Percentiles rank a stretch among this genome's conserved stretches.
Evolutionary conservation across 2,329 filamentous ascomycete species (phyloP).

Genomic region (Colletotrichum eremochloae): DNA sequence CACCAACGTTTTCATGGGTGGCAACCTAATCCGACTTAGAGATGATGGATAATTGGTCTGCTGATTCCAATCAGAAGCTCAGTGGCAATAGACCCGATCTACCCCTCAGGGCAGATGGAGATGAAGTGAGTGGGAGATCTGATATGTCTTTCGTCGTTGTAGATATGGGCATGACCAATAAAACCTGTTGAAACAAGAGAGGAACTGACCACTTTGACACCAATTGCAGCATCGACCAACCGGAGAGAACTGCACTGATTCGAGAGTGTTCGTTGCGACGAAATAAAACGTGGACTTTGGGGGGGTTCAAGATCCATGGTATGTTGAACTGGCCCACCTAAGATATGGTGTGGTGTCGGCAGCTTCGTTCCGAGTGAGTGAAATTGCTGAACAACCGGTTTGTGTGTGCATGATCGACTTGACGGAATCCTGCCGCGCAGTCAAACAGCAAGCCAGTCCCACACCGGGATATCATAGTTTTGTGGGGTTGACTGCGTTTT

Average conservation of each 20-base stretch:
- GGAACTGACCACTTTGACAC: neutral
- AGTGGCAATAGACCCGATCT: neutral
- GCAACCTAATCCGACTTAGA: neutral
- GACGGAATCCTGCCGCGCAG: neutral
- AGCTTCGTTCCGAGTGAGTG: neutral
- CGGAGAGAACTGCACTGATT: neutral
- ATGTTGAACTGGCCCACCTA: neutral
- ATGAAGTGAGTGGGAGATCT: neutral
- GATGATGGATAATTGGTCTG: neutral
- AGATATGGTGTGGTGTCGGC: neutral
- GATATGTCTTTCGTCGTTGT: neutral
- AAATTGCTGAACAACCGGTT: neutral
- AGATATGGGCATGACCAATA: neutral
- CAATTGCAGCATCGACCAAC: neutral
- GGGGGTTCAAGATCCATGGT: neutral
- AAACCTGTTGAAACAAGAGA: neutral
- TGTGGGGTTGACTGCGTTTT: neutral
- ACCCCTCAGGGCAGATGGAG: too few species aligned
- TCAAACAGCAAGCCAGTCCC: neutral
- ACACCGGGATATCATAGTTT: neutral
- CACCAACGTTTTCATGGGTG: neutral
- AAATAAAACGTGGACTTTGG: neutral
- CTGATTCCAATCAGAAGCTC: neutral
- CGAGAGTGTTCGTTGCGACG: neutral
- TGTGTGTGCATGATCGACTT: neutral